Percentiles rank a stretch among this genome's conserved stretches.
Conservation (phyloP, 2,329 filamentous ascomycete genomes). For the Aspergillus alliaceus region DNA sequence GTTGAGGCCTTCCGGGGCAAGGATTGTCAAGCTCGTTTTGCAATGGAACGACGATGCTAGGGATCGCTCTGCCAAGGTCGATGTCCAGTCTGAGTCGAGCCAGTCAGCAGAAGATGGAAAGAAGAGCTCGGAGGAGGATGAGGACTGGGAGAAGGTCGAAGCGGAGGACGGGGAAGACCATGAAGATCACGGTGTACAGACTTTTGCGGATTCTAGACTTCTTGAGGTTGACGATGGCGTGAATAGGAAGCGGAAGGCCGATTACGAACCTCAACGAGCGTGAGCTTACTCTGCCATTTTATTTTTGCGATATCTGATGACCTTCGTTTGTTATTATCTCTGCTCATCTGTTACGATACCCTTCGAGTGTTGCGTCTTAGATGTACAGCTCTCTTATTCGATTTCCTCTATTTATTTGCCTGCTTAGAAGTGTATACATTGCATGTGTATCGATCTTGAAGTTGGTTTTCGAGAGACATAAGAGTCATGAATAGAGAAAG, state of each 20-base stretch:
- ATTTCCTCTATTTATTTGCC: not conserved
- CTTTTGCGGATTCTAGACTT: slow-evolving; percentile 33
- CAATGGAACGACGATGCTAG: slow-evolving; percentile 26
- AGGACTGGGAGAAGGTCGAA: slow-evolving; percentile 46
- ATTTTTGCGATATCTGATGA: not conserved
- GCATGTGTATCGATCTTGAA: not conserved
- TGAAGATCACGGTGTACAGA: slow-evolving; percentile 32
- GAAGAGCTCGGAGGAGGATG: slow-evolving; percentile 29
- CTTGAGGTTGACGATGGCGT: slow-evolving; percentile 25
- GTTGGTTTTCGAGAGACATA: not conserved
- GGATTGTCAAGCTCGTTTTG: slow-evolving; percentile 47
- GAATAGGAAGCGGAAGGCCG: slow-evolving; percentile 31
- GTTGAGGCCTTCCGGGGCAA: slow-evolving; percentile 57
- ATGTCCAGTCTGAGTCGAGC: not conserved
- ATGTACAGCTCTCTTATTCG: not conserved
- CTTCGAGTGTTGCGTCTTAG: slow-evolving; percentile 3
- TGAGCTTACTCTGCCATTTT: slow-evolving; percentile 8
- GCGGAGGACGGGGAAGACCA: slow-evolving; percentile 33
- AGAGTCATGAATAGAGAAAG: not conserved
- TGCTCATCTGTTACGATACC: slow-evolving; percentile 3
- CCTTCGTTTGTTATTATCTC: slow-evolving; percentile 5
- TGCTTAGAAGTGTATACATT: slow-evolving; percentile 3
- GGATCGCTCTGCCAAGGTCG: not conserved
- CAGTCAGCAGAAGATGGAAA: not conserved
- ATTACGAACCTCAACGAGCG: slow-evolving; percentile 25